Base-by-base conservation (phyloP, 768 basidiomycete species). In the Mycena indigotica region DNA sequence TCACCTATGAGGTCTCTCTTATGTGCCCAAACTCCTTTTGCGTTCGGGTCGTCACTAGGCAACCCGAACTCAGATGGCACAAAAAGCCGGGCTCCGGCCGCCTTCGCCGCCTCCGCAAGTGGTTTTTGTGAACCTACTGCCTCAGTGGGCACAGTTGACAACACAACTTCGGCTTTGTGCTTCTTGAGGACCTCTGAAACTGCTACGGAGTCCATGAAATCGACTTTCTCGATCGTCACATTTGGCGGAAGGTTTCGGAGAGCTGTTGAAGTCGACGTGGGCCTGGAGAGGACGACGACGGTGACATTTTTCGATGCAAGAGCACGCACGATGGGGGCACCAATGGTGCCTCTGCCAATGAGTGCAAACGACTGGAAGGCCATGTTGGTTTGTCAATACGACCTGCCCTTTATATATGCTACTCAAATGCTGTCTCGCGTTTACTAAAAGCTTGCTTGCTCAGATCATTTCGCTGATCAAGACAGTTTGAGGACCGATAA, bases 231-330 rank as follows among this genome's bases (percentile, higher is more conserved):
- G 19, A 69, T 44, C 23, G 65, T 64, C 17, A 68, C 71, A 30
- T 69, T 69, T 2, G 55, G 8, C 10, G 64, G 65, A 19, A 60
- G 53, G 6, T 40, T 26, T 38, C 61, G 61, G 19, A 12, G 21
- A 12, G 40, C 6, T 23, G 59, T 17, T 35, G 32, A 35, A 8
- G 15, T 44, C 8, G 15, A 49, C 2, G 52, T 50, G 3, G 56
- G 35, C 4, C 65, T 58, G n/a, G 67, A 62, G 32, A 69, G 54
- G 0, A 66, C 58, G 32, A 69, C 26, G 10, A 63, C 52, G 21
- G 58, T 35, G 25, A 57, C 64, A 4, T 57, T 51, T 15, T 91
- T 64, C 77, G 85, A 55, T 59, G 89, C 26, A 81, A 81, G 53
- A 78, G 80, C 57, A 62, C 52, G 12, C 73, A 77, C 57, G 61